A percentile compares a stretch with the other conserved stretches of the same genome.
Conservation (phyloP, 2,329 filamentous ascomycete species). For the Pseudogymnoascus sp. region DNA sequence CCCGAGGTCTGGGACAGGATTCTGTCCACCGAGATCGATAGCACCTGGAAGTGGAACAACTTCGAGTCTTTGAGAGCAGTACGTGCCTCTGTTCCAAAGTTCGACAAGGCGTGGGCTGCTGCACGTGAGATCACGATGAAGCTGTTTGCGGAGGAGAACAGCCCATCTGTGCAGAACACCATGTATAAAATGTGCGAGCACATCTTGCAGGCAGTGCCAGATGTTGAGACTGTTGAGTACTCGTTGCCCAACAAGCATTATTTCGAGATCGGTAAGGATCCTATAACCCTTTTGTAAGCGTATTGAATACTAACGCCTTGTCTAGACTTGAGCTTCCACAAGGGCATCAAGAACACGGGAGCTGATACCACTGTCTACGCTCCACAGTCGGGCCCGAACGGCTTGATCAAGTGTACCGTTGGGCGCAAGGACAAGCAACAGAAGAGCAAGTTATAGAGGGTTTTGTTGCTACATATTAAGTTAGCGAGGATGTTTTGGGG, state of each 20-base stretch:
- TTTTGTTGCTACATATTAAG: background rate
- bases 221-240: conserved; percentile 69
- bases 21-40: conserved; percentile 86
- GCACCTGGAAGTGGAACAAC: conserved; percentile 74
- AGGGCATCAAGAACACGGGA: conserved; percentile 89
- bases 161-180: conserved; percentile 88
- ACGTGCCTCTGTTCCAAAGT: conserved; percentile 53
- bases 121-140: conserved; percentile 83
- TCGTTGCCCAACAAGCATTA: conserved; percentile 96
- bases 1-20: conserved; percentile 92
- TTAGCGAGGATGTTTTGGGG: background rate
- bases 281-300: conserved; percentile 10
- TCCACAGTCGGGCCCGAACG: conserved; percentile 87
- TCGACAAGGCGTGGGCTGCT: conserved; percentile 70
- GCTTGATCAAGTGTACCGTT: conserved; percentile 90
- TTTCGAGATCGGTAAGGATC: conserved; percentile 77
- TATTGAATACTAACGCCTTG: conserved; percentile 16
- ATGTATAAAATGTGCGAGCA: conserved; percentile 98
- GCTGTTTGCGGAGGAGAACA: conserved; percentile 83
- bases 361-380: conserved; percentile 93
- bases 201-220: conserved; percentile 69
- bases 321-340: conserved; percentile 90
- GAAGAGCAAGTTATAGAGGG: background rate
- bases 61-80: conserved; percentile 64
- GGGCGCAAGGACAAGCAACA: conserved; percentile 38